Percentiles rank a stretch among this genome's conserved stretches.
These are phyloP conservation scores for Laburnicola sp. DNA, from an alignment of 2,329 filamentous ascomycete genomes.

Conservation along the genomic window DNA sequence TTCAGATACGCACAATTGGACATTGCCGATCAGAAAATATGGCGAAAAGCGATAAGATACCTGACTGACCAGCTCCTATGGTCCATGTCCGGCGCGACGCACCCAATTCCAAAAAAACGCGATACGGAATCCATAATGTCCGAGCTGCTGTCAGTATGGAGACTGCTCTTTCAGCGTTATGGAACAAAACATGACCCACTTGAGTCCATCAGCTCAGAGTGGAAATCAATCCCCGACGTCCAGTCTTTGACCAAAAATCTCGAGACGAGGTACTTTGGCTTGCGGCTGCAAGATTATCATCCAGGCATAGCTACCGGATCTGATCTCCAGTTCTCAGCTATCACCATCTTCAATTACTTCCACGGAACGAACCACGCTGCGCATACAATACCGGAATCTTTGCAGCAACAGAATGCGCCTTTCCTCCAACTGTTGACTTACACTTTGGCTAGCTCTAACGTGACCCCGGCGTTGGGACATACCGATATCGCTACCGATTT, in stretches of 20 bases:
- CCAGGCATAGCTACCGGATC: slow-evolving; percentile 22
- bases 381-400: slow-evolving; percentile 17
- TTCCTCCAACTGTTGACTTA: slow-evolving; percentile 33
- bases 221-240: slow-evolving; percentile 26
- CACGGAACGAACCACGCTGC: slow-evolving; percentile 15
- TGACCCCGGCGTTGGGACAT: slow-evolving; percentile 20
- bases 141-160: slow-evolving; percentile 41
- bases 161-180: slow-evolving; percentile 39
- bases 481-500: slow-evolving; percentile 14
- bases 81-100: slow-evolving; percentile 11
- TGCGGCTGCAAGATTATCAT: slow-evolving; percentile 31
- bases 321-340: slow-evolving; percentile 33
- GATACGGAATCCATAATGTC: slow-evolving; percentile 24
- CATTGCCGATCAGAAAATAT: slow-evolving; percentile 27
- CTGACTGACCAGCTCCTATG: slow-evolving; percentile 31
- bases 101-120: slow-evolving; percentile 1
- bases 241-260: slow-evolving; percentile 9
- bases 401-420: slow-evolving; percentile 28
- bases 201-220: slow-evolving; percentile 26
- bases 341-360: slow-evolving; percentile 37
- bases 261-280: slow-evolving; percentile 20
- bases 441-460: slow-evolving; percentile 26
- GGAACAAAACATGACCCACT: slow-evolving; percentile 19
- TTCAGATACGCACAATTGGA: slow-evolving; percentile 37
- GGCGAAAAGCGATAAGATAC: slow-evolving; percentile 24